A percentile compares a stretch with the other conserved stretches of the same genome.
Evolutionary conservation across 257 asterid species (phyloP).

Genomic region (Solanum clarkiae): DNA sequence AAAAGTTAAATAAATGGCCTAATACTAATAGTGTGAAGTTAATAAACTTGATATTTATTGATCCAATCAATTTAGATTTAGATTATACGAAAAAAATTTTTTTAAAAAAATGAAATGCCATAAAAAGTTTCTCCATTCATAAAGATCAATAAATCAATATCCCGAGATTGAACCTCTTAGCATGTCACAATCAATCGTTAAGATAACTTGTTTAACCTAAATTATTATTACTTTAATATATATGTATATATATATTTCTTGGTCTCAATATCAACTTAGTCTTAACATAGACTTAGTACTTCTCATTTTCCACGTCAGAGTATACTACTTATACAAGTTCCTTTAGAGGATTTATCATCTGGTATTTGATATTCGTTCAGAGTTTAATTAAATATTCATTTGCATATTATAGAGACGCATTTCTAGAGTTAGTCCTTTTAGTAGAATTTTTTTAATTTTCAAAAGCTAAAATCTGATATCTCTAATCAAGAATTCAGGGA

Average conservation of each 20-base stretch:
- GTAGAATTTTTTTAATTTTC: background rate
- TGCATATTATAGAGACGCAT: too few relatives aligned
- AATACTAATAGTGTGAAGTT: too few relatives aligned
- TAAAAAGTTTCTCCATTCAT: too few relatives aligned
- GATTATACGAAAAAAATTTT: fast-evolving
- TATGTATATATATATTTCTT: background rate
- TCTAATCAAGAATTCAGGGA: background rate
- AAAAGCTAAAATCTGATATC: background rate
- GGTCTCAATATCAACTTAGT: background rate
- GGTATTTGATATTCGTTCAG: background rate
- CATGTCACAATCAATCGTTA: background rate
- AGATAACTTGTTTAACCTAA: background rate
- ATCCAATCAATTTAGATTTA: too few relatives aligned
- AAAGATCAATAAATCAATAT: too few relatives aligned
- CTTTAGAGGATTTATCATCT: fast-evolving
- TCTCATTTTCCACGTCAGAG: background rate
- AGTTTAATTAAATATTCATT: fast-evolving
- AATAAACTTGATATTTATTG: too few relatives aligned
- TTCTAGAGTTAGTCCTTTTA: background rate
- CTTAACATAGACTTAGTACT: background rate
- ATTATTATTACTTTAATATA: background rate
- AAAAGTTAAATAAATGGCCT: too few relatives aligned
- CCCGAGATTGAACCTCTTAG: too few relatives aligned
- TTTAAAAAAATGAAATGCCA: too few relatives aligned
- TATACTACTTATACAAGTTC: background rate